phyloP scores from a whole-genome alignment of 1,139 yeast genomes.

The Chernovozyma sophiae-reginae region DNA sequence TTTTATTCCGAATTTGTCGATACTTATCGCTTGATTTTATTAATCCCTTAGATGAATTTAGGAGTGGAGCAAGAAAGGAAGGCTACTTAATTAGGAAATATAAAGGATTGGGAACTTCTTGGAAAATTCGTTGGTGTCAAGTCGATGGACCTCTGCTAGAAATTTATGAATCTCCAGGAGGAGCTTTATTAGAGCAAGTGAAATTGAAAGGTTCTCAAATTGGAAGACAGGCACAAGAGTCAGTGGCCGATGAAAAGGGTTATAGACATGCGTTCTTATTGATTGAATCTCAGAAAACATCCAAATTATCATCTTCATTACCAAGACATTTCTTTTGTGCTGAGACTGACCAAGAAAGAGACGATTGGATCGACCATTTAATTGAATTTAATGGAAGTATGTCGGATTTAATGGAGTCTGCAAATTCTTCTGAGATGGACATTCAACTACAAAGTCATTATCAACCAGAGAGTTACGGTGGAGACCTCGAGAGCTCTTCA shows the following conservation, averaged over 20 bases:
- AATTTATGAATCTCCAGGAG: constrained; percentile 59
- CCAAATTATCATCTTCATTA: constrained; percentile 47
- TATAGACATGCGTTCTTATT: constrained; percentile 75
- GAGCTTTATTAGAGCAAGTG: constrained; percentile 54
- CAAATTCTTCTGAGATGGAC: neutral
- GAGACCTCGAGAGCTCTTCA: neutral
- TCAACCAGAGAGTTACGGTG: neutral
- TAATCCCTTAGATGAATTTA: constrained; percentile 58
- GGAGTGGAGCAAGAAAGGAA: constrained; percentile 56
- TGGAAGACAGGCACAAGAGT: constrained; percentile 58
- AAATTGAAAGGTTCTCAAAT: constrained; percentile 57
- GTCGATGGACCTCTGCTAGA: constrained; percentile 63
- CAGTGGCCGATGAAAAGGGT: constrained; percentile 65
- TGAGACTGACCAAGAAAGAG: constrained; percentile 77
- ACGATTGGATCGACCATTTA: constrained; percentile 66
- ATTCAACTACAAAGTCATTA: neutral
- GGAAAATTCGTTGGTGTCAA: constrained; percentile 76
- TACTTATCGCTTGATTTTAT: constrained; percentile 69
- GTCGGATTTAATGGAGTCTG: neutral
- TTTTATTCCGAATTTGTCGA: constrained; percentile 52
- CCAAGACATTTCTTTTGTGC: constrained; percentile 76
- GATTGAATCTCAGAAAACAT: constrained; percentile 56
- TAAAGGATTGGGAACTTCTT: constrained; percentile 52
- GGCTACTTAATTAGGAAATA: constrained; percentile 64
- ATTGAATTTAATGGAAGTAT: constrained; percentile 28